Conservation (phyloP, 192 early-diverging fungal genomes). For the Chytriomyces hyalinus region DNA sequence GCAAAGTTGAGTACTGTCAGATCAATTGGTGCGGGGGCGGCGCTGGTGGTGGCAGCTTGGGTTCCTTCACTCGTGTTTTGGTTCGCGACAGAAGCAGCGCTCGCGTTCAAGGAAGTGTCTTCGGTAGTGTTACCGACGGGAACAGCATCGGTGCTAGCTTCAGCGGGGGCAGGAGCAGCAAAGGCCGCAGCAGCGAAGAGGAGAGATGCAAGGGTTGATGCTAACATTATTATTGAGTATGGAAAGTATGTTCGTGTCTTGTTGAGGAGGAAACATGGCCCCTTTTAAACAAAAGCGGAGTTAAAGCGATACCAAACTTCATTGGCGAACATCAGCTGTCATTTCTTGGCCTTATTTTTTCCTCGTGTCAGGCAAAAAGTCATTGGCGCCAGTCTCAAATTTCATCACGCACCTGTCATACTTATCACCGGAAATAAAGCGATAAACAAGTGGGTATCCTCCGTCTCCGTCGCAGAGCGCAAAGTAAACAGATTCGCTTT, state of each 20-base stretch:
- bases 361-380: too few species aligned
- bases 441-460: too few species aligned
- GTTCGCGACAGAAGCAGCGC: neutral
- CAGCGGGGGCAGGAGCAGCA: neutral
- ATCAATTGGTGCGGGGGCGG: constrained; percentile 24
- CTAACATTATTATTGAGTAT: neutral
- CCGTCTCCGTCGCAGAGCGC: too few species aligned
- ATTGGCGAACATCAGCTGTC: too few species aligned
- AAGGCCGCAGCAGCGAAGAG: neutral
- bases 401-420: too few species aligned
- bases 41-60: neutral
- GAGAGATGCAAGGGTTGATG: neutral
- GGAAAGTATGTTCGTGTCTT: neutral
- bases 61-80: constrained; percentile 24
- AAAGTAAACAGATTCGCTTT: too few species aligned
- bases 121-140: neutral
- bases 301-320: neutral
- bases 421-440: too few species aligned
- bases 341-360: too few species aligned
- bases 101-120: neutral
- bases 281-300: neutral
- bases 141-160: neutral
- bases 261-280: neutral
- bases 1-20: constrained; percentile 56
- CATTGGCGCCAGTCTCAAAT: too few species aligned